These are phyloP conservation scores for Amaranthus hypochondriacus DNA, from an alignment of 148 eudicot species.

Conservation along the genomic window DNA sequence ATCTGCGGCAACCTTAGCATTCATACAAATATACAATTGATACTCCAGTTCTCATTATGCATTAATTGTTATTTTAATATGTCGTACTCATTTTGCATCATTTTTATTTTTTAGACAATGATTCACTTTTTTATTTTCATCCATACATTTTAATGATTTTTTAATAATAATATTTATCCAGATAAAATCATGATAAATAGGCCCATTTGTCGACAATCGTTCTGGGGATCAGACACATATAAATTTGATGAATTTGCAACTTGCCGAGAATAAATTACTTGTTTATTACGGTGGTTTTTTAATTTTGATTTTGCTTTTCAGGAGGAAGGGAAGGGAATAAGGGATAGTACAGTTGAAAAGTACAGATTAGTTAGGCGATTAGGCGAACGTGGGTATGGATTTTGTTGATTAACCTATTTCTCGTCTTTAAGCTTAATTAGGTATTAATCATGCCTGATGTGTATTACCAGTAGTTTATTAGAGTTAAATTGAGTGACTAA, in stretches of 20 bases:
- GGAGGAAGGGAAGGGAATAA: too few species aligned
- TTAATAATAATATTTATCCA: too few species aligned
- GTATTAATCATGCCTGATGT: background rate
- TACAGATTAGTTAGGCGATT: conserved; percentile 20
- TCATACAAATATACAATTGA: too few species aligned
- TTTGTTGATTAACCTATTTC: background rate
- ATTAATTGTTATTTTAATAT: too few species aligned
- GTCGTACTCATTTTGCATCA: too few species aligned
- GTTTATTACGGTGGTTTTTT: background rate
- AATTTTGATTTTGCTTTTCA: too few species aligned
- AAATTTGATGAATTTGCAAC: conserved; percentile 21
- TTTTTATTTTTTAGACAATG: too few species aligned
- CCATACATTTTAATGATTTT: too few species aligned
- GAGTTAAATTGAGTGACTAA: background rate
- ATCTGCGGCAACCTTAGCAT: too few species aligned
- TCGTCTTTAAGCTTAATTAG: background rate
- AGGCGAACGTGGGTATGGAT: background rate
- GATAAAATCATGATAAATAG: background rate
- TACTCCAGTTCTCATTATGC: too few species aligned
- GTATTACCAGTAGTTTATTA: background rate
- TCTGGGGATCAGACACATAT: conserved; percentile 18
- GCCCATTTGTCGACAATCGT: conserved; percentile 4
- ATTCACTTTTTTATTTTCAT: too few species aligned
- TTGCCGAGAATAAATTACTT: conserved; percentile 5
- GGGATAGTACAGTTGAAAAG: conserved; percentile 11